These are phyloP conservation scores for Furcasterigmium furcatum DNA, from an alignment of 2,329 filamentous ascomycete genomes.

Conservation along the genomic window DNA sequence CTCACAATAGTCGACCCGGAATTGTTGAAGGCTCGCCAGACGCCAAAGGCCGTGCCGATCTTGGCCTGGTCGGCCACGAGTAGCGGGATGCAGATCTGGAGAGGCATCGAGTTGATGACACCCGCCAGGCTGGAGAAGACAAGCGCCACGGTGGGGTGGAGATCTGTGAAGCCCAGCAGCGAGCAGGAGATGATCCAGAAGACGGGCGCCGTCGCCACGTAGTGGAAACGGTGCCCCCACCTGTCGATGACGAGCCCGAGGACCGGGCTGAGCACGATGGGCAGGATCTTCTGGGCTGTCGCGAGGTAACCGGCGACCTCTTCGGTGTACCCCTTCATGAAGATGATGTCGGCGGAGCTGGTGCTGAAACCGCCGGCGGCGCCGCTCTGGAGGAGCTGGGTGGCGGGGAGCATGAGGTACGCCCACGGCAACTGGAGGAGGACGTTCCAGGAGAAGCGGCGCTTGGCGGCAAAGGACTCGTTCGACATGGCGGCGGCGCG, in stretches of 20 bases:
- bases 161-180: constrained; percentile 15
- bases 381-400: constrained; percentile 17
- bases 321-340: constrained; percentile 18
- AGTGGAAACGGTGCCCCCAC: constrained; percentile 19
- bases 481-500: constrained; percentile 10
- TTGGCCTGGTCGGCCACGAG: constrained; percentile 18
- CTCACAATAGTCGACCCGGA: constrained; percentile 17
- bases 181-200: constrained; percentile 15
- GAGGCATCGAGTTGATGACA: constrained; percentile 17
- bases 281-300: constrained; percentile 14
- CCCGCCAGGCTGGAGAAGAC: constrained; percentile 14
- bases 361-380: constrained; percentile 14
- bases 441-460: constrained; percentile 14
- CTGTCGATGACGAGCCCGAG: constrained; percentile 15
- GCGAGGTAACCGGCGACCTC: constrained; percentile 16
- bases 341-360: constrained; percentile 17
- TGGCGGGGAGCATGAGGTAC: constrained; percentile 17
- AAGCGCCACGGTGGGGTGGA: constrained; percentile 14
- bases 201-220: constrained; percentile 15
- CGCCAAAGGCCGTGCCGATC: constrained; percentile 17
- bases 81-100: constrained; percentile 17
- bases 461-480: constrained; percentile 5
- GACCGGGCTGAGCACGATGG: constrained; percentile 14
- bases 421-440: constrained; percentile 14
- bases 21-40: constrained; percentile 18